Percentiles rank a stretch among this genome's conserved stretches.
phyloP scores from a whole-genome alignment of 1,139 yeast species.

The Pneumocystis carinii region DNA sequence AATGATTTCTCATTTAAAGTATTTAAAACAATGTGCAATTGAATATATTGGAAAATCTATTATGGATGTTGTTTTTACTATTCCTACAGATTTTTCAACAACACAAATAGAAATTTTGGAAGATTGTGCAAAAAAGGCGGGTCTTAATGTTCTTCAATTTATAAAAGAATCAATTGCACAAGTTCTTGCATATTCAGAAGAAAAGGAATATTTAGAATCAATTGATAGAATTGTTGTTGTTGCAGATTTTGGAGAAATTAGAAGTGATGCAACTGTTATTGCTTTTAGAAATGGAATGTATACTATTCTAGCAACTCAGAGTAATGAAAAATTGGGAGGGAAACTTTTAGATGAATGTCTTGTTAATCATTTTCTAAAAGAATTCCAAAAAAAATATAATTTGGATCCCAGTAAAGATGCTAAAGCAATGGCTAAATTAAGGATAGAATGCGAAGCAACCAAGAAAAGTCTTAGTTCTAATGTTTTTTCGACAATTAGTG shows the following conservation, averaged over 20 bases:
- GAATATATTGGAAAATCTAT: slow-evolving; percentile 76
- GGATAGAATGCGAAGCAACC: slow-evolving; percentile 67
- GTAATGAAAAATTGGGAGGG: slow-evolving; percentile 78
- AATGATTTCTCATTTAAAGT: slow-evolving; percentile 66
- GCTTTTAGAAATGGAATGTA: slow-evolving; percentile 87
- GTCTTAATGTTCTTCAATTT: slow-evolving; percentile 67
- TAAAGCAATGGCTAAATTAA: slow-evolving; percentile 78
- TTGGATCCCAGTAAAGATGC: slow-evolving; percentile 58
- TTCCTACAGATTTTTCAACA: slow-evolving; percentile 77
- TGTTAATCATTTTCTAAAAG: slow-evolving; percentile 75
- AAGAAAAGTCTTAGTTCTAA: slow-evolving; percentile 90
- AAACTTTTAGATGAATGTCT: slow-evolving; percentile 66
- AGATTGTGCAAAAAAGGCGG: slow-evolving; percentile 53
- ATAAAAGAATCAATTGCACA: slow-evolving; percentile 93
- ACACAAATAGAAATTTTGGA: slow-evolving; percentile 53
- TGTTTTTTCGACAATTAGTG: slow-evolving; percentile 75
- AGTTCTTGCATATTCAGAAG: slow-evolving; percentile 40
- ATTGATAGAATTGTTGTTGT: slow-evolving; percentile 72
- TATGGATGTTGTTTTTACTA: slow-evolving; percentile 74
- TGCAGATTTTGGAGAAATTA: slow-evolving; percentile 92
- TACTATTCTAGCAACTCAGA: slow-evolving; percentile 77
- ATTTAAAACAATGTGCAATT: slow-evolving; percentile 76
- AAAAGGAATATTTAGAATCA: slow-evolving; percentile 15
- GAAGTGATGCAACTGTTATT: slow-evolving; percentile 91
- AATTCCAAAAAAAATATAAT: slow-evolving; percentile 77